These are phyloP conservation scores for Aleurites moluccanus DNA, from an alignment of 441 rosid genomes.

Conservation along the genomic window DNA sequence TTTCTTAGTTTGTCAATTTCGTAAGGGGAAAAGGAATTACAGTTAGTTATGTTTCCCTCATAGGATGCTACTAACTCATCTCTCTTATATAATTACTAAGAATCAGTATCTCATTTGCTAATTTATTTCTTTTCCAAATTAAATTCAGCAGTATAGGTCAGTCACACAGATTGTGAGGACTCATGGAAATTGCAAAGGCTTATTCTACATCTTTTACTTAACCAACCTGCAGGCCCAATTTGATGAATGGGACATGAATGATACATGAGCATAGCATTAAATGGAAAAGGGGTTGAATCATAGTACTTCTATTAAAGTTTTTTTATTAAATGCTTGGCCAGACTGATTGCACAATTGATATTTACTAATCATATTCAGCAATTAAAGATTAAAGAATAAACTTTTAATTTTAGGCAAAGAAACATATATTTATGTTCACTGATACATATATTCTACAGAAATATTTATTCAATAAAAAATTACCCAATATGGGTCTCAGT, in stretches of 20 bases:
- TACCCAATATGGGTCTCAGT: conserved; percentile 21
- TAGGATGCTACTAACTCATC: background rate
- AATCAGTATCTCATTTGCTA: no score
- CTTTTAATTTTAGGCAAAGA: no score
- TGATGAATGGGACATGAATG: conserved; percentile 23
- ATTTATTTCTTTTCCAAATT: background rate
- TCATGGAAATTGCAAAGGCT: conserved; percentile 15
- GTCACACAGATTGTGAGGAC: conserved; percentile 23
- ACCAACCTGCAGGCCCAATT: conserved; percentile 11
- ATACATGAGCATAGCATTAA: conserved; percentile 22
- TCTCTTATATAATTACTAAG: background rate
- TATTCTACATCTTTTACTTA: background rate
- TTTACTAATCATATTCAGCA: background rate
- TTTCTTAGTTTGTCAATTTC: background rate
- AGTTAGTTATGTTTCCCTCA: background rate
- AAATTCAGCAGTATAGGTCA: background rate
- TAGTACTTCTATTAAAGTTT: background rate
- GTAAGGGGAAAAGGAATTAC: background rate
- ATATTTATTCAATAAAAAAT: conserved; percentile 21
- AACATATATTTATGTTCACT: background rate
- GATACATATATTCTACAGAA: background rate
- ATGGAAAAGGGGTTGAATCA: conserved; percentile 1
- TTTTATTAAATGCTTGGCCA: background rate
- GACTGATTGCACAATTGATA: background rate
- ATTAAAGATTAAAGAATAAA: background rate